phyloP scores from a whole-genome alignment of 306 rosid species.

The Cucumis sativus region DNA sequence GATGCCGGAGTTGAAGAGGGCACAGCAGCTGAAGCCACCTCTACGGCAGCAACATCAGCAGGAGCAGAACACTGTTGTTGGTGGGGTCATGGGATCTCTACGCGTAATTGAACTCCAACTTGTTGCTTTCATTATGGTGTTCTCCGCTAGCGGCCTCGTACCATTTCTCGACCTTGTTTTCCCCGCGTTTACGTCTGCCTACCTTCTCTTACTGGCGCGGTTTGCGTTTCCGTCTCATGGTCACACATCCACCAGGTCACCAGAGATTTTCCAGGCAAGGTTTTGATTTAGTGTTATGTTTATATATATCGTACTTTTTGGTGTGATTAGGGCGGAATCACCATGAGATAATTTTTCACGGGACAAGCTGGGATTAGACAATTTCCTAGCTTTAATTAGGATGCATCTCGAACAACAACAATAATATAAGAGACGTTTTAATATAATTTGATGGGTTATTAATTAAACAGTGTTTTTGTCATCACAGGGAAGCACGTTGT shows the following conservation, averaged over 20 bases:
- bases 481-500: constrained; percentile 28
- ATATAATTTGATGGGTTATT: background rate
- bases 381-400: too few relatives aligned
- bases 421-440: too few relatives aligned
- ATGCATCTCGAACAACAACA: too few relatives aligned
- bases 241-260: background rate
- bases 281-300: too few relatives aligned
- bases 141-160: constrained; percentile 80
- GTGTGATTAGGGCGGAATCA: too few relatives aligned
- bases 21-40: background rate
- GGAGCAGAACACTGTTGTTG: background rate
- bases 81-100: constrained; percentile 66
- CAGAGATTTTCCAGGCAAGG: constrained; percentile 30
- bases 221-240: constrained; percentile 48
- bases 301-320: too few relatives aligned
- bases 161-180: constrained; percentile 52
- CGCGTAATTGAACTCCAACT: constrained; percentile 75
- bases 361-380: too few relatives aligned
- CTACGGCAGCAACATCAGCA: background rate
- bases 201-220: constrained; percentile 46
- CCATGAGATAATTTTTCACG: too few relatives aligned
- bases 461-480: too few relatives aligned
- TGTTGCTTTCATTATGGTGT: constrained; percentile 70
- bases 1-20: background rate
- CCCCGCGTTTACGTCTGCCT: constrained; percentile 50